A percentile compares a stretch with the other conserved stretches of the same genome.
Evolutionary conservation across 306 rosid genomes (phyloP).

Genomic region (Albizia julibrissin): DNA sequence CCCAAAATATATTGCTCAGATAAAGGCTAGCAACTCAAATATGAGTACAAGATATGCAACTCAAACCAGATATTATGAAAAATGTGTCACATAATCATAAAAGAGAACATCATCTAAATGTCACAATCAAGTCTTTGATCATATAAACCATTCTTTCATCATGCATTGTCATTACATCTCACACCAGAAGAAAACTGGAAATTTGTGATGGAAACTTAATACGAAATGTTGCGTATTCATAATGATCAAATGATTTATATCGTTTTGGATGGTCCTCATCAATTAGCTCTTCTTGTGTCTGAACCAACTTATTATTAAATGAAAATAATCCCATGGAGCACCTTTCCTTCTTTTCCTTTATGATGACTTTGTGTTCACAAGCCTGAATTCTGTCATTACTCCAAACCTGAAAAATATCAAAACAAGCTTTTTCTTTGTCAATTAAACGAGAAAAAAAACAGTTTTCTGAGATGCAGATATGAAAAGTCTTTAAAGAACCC

Average conservation of each 20-base stretch:
- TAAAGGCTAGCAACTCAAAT: too few species aligned
- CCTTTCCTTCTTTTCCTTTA: slow-evolving; percentile 36
- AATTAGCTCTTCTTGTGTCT: slow-evolving; percentile 33
- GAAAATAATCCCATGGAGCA: slow-evolving; percentile 42
- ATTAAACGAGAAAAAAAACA: not conserved
- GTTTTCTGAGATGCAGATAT: not conserved
- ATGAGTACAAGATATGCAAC: too few species aligned
- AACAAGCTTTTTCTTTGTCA: not conserved
- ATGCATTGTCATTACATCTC: not conserved
- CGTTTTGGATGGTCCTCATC: slow-evolving; percentile 40
- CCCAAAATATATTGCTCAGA: too few species aligned
- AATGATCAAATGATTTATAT: slow-evolving; percentile 41
- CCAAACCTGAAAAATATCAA: slow-evolving; percentile 31
- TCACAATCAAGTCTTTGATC: too few species aligned
- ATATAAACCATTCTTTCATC: not conserved
- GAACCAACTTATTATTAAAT: slow-evolving; percentile 14
- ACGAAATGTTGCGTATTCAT: slow-evolving; percentile 27
- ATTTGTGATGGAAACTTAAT: not conserved
- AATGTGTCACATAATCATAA: too few species aligned
- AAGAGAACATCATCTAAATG: too few species aligned
- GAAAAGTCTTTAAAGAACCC: not conserved
- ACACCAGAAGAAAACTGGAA: not conserved
- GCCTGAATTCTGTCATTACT: slow-evolving; percentile 34
- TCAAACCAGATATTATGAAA: too few species aligned
- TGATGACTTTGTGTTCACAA: slow-evolving; percentile 34